Evolutionary conservation across 441 rosid genomes (phyloP).

Genomic region (Capsella rubella): DNA sequence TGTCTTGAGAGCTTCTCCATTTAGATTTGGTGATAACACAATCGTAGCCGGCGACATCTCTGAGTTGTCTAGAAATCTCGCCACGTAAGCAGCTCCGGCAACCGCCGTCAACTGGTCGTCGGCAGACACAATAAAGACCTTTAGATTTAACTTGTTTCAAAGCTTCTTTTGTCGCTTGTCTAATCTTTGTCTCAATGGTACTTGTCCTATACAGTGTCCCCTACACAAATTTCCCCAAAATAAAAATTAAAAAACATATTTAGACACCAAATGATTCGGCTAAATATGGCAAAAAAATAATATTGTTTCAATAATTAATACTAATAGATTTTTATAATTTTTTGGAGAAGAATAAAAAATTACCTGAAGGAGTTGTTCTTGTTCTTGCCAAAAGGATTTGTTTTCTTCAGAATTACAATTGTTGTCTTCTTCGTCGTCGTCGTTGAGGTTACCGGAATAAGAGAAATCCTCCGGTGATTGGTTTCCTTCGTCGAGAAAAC

Average conservation of each 20-base stretch:
- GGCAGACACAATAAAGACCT: constrained; percentile 59
- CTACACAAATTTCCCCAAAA: constrained; percentile 44
- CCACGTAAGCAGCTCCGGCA: constrained; percentile 70
- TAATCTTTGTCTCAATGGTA: constrained; percentile 65
- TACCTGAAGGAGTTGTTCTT: constrained; percentile 79
- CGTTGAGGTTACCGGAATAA: constrained; percentile 37
- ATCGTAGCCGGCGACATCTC: constrained; percentile 55
- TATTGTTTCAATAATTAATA: not conserved
- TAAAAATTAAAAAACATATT: not conserved
- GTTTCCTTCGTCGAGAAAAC: constrained; percentile 53
- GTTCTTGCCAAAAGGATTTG: constrained; percentile 73
- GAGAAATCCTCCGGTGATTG: constrained; percentile 43
- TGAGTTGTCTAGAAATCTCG: constrained; percentile 60
- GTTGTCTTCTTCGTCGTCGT: constrained; percentile 40
- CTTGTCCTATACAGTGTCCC: constrained; percentile 68
- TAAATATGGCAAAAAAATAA: not conserved
- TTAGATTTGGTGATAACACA: constrained; percentile 77
- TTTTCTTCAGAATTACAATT: constrained; percentile 49
- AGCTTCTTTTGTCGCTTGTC: constrained; percentile 66
- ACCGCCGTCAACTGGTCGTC: constrained; percentile 48
- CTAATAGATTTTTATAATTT: not conserved
- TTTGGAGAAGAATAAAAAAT: not conserved
- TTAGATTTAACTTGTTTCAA: constrained; percentile 49
- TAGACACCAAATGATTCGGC: not conserved
- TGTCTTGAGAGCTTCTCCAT: constrained; percentile 73